These are phyloP conservation scores for Nicotiana otophora DNA, from an alignment of 257 asterid species.

Conservation along the genomic window DNA sequence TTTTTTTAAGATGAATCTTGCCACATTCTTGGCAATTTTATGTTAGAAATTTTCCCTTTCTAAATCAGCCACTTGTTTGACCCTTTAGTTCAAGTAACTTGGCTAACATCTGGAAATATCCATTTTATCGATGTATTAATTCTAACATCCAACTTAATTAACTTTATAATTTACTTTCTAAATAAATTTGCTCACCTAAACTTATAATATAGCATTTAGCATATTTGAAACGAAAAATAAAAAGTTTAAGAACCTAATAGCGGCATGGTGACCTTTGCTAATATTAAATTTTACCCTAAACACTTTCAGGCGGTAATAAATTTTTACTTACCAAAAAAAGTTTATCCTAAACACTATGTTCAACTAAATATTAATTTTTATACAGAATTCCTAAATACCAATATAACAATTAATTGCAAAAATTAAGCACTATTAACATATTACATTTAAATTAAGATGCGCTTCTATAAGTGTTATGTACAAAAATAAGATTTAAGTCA, in stretches of 20 bases:
- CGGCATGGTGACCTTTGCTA: background rate
- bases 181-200: background rate
- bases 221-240: background rate
- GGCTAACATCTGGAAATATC: background rate
- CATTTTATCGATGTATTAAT: background rate
- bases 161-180: background rate
- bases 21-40: background rate
- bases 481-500: background rate
- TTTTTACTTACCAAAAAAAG: too few relatives aligned
- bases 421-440: background rate
- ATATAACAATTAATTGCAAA: background rate
- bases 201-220: background rate
- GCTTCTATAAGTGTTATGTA: background rate
- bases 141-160: background rate
- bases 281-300: too few relatives aligned
- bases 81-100: background rate
- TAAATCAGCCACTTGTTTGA: background rate
- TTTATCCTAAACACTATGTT: background rate
- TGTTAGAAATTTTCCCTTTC: background rate
- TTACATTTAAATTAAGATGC: background rate
- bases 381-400: background rate
- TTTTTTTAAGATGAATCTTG: background rate
- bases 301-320: too few relatives aligned
- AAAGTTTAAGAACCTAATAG: background rate
- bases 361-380: background rate